phyloP scores from a whole-genome alignment of 2,329 filamentous ascomycete species.

The Neofusicoccum sp. region DNA sequence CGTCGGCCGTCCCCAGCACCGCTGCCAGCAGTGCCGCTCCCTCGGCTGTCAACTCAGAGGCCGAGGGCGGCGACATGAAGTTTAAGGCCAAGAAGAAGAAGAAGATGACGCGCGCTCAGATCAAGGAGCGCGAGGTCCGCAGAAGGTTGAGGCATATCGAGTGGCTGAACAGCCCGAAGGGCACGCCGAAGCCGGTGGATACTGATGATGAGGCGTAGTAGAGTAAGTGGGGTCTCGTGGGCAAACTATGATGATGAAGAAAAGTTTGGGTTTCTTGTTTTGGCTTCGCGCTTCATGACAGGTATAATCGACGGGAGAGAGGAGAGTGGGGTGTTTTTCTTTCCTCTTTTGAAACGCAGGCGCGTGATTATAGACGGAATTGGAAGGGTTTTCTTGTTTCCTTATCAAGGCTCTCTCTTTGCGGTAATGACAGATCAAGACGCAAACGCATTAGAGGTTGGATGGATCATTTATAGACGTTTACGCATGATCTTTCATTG shows the following conservation, averaged over 20 bases:
- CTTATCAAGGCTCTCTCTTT: too few species aligned
- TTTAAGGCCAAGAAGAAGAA: slow-evolving; percentile 94
- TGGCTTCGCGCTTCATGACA: too few species aligned
- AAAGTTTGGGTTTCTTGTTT: background rate
- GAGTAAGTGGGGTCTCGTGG: too few species aligned
- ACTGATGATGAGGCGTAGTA: slow-evolving; percentile 39
- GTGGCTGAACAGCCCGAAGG: slow-evolving; percentile 70
- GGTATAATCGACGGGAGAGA: too few species aligned
- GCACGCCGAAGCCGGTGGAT: slow-evolving; percentile 40
- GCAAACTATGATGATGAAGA: background rate
- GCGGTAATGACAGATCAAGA: too few species aligned
- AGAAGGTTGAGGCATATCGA: slow-evolving; percentile 79
- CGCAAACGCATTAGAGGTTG: too few species aligned
- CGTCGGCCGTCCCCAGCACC: slow-evolving; percentile 39
- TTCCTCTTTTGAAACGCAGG: too few species aligned
- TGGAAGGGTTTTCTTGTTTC: too few species aligned
- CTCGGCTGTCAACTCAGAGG: slow-evolving; percentile 74
- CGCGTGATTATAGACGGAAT: too few species aligned
- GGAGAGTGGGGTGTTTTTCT: too few species aligned
- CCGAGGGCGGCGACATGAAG: slow-evolving; percentile 76
- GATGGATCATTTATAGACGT: too few species aligned
- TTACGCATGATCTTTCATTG: too few species aligned
- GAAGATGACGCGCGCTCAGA: slow-evolving; percentile 95
- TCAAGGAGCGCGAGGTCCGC: slow-evolving; percentile 89
- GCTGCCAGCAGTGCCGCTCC: slow-evolving; percentile 44